Base-by-base conservation (phyloP, 352 stramenopile genomes). In the Phytophthora rubi region DNA sequence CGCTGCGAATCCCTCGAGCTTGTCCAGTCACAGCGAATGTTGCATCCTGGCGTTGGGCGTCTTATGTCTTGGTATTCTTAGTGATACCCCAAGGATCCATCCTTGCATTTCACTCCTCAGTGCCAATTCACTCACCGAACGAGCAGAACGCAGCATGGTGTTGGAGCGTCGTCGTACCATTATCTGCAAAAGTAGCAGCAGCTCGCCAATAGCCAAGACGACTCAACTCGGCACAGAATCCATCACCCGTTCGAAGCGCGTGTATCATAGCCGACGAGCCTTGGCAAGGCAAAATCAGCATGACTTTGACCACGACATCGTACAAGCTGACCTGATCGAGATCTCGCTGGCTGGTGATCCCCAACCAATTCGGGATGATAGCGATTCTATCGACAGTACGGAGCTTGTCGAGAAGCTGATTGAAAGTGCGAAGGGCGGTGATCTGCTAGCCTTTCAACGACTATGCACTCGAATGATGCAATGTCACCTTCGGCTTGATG, bases 401-500 rank as follows among this genome's bases (percentile, higher is more conserved):
- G 81, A 90, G 16, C 72, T 80, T 26, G 77, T 92, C 56, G 83
- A 93, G 23, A 64, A 81, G 32, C 76, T 94, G 12, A 74, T 93
- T 35, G 85, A 95, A 54, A 63, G 71, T 15, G 86, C 83, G 2
- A 93, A 90, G 57, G 77, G 79, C 32, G 88, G 88, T 2, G 72
- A 92, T 5, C 51, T 93, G 21, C 62, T 58, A 1, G 52, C 62
- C 12, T 91, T 94, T 59, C 68, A 80, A 66, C 79, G 71, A 7
- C 59, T 80, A 35, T 88, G 82, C 10, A 73, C 81, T 44, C 53
- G 58, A n/a, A 74, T 89, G 21, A 39, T 67, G 1, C 69, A 61
- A 26, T 77, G 75, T 23, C 77, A 85, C 51, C 60, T 91, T 42
- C 77, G 75, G 4, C 68, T 86, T 0, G 82, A 93, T 62, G 69